These are phyloP conservation scores for sunflower (Helianthus annuus) DNA, from an alignment of 129 eudicot genomes.

Conservation along the genomic window HanXRQr2.0-SUNRISE NC_035439.2:7568793-7569292, in stretches of 20 bases:
- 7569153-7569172: constrained; percentile 27
- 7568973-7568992: constrained; percentile 21
- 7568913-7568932: constrained; percentile 21
- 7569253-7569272: constrained; percentile 16
- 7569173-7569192: not conserved
- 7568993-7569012: no score
- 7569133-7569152: constrained; percentile 34
- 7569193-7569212: constrained; percentile 10
- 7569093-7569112: constrained; percentile 6
- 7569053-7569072: constrained; percentile 14
- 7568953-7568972: constrained; percentile 26
- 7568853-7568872: constrained; percentile 6
- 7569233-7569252: constrained; percentile 17
- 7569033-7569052: constrained; percentile 19
- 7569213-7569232: not conserved
- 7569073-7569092: constrained; percentile 29
- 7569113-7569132: constrained; percentile 16
- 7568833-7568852: constrained; percentile 26
- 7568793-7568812: constrained; percentile 29
- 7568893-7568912: constrained; percentile 20
- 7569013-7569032: constrained; percentile 2
- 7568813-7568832: constrained; percentile 26
- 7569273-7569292: not conserved
- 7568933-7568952: constrained; percentile 17
- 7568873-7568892: constrained; percentile 19